These are phyloP conservation scores for Botrytis deweyae DNA, from an alignment of 2,329 filamentous ascomycete species.

Conservation along the genomic window DNA sequence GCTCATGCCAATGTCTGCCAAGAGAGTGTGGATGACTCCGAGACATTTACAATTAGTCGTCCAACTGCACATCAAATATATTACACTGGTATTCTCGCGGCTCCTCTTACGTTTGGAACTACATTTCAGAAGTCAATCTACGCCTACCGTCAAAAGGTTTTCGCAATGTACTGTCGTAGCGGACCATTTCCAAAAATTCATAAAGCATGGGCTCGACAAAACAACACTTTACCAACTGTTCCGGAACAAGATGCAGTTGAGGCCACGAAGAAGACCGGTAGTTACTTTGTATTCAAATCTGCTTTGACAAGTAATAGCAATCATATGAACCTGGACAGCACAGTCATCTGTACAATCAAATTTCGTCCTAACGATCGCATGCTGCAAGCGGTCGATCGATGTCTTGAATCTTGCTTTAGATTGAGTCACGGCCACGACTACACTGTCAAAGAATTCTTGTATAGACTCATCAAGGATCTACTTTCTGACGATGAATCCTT, in stretches of 20 bases:
- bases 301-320: constrained; percentile 14
- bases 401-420: constrained; percentile 30
- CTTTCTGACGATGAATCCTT: constrained; percentile 27
- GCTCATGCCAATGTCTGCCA: constrained; percentile 28
- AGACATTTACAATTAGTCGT: neutral
- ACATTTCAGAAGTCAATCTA: constrained; percentile 20
- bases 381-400: constrained; percentile 27
- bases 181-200: constrained; percentile 32
- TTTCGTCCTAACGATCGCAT: constrained; percentile 23
- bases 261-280: constrained; percentile 26
- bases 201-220: constrained; percentile 27
- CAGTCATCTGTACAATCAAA: constrained; percentile 32
- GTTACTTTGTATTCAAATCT: constrained; percentile 36
- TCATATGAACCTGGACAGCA: constrained; percentile 23
- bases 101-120: neutral
- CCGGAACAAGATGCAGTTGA: constrained; percentile 22
- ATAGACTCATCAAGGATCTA: constrained; percentile 29
- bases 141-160: constrained; percentile 33
- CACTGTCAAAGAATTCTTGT: constrained; percentile 29
- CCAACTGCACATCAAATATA: constrained; percentile 16
- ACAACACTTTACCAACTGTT: constrained; percentile 2
- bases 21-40: constrained; percentile 20
- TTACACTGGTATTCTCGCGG: neutral
- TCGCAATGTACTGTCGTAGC: constrained; percentile 30
- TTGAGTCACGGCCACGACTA: neutral